Evolutionary conservation across 2,329 filamentous ascomycete species (phyloP).

Genomic region (Sporothrix dimorphospora): DNA sequence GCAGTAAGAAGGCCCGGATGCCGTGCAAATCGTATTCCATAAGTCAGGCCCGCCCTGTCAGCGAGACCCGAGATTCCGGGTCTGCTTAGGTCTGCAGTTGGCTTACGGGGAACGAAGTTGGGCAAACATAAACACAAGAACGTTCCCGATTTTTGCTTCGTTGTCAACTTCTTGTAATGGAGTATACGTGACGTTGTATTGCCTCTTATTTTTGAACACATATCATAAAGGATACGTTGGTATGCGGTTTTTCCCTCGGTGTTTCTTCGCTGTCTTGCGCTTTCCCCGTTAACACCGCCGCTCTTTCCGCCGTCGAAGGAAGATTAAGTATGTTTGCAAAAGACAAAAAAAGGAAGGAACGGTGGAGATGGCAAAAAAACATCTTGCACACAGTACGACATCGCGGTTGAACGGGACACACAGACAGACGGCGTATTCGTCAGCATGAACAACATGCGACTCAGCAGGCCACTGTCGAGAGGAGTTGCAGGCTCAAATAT

Average conservation of each 20-base stretch:
- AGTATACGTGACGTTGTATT: conserved; percentile 4
- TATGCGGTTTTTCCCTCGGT: neutral
- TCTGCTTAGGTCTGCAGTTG: neutral
- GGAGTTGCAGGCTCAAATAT: neutral
- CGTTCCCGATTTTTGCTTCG: neutral
- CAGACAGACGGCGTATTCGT: neutral
- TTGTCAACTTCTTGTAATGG: neutral
- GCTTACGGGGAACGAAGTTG: neutral
- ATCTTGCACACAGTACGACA: neutral
- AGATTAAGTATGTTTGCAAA: neutral
- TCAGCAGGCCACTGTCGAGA: neutral
- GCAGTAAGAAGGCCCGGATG: neutral
- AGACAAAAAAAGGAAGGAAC: neutral
- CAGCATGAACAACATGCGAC: conserved; percentile 11
- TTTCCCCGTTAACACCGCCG: neutral
- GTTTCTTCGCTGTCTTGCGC: neutral
- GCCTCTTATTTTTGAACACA: neutral
- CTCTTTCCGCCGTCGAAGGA: neutral
- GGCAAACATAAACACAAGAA: neutral
- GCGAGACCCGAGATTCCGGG: neutral
- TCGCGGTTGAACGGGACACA: conserved; percentile 7
- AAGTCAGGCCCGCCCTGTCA: neutral
- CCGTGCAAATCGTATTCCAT: neutral
- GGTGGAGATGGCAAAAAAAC: neutral
- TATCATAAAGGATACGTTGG: neutral